These are phyloP conservation scores for Ustilago xerochloae DNA, from an alignment of 1,284 basidiomycete genomes.

Conservation along the genomic window DNA sequence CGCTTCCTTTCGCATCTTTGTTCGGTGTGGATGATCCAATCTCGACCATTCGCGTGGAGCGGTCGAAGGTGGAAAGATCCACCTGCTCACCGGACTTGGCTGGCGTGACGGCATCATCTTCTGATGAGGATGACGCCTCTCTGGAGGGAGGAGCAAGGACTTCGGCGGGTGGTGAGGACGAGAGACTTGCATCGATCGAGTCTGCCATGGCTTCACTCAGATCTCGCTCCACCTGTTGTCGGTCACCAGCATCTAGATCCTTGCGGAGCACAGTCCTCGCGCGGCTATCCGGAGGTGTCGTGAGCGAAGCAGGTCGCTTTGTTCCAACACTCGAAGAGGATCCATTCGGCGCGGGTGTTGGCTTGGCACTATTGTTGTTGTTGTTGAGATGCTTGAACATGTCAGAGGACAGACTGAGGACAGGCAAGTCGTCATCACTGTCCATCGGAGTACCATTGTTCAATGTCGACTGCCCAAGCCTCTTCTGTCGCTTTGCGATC, in stretches of 20 bases:
- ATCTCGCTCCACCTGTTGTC: slow-evolving; percentile 28
- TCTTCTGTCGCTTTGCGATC: slow-evolving; percentile 20
- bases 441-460: neutral
- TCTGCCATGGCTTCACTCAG: slow-evolving; percentile 36
- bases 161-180: slow-evolving; percentile 12
- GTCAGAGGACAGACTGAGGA: slow-evolving; percentile 30
- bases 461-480: neutral
- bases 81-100: slow-evolving; percentile 16
- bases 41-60: slow-evolving; percentile 41
- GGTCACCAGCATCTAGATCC: neutral
- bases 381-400: slow-evolving; percentile 12
- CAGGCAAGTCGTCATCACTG: slow-evolving; percentile 34
- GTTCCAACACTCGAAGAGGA: slow-evolving; percentile 8
- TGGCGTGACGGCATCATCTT: neutral
- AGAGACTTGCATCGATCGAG: slow-evolving; percentile 14
- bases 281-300: slow-evolving; percentile 29
- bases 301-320: slow-evolving; percentile 45
- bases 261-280: slow-evolving; percentile 29
- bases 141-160: slow-evolving; percentile 9
- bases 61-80: slow-evolving; percentile 30
- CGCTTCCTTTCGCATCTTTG: neutral
- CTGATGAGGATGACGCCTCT: slow-evolving; percentile 21
- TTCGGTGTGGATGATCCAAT: neutral
- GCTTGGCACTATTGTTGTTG: neutral
- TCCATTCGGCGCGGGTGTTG: too few species aligned